Evolutionary conservation across 345 rosid genomes (phyloP).

Genomic region (Gynandropsis gynandra): DNA sequence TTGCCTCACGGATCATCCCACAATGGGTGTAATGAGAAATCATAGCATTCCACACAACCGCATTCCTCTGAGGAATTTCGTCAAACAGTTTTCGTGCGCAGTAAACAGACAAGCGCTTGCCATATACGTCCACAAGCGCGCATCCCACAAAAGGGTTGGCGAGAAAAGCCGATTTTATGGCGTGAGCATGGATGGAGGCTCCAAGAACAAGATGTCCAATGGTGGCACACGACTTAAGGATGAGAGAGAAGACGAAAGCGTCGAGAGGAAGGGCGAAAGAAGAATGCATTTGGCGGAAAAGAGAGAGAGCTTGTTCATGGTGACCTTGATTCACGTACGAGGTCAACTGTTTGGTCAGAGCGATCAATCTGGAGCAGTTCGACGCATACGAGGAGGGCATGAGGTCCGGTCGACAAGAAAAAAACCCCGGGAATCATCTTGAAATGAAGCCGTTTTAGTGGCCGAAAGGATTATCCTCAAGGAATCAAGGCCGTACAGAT

Average conservation of each 20-base stretch:
- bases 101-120: constrained; percentile 42
- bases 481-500: too few species aligned
- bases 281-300: constrained; percentile 43
- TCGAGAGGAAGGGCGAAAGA: constrained; percentile 44
- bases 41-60: constrained; percentile 51
- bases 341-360: constrained; percentile 43
- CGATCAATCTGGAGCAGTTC: constrained; percentile 31
- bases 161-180: constrained; percentile 31
- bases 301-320: constrained; percentile 42
- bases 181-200: constrained; percentile 38
- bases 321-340: constrained; percentile 43
- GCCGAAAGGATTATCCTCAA: too few species aligned
- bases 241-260: constrained; percentile 48
- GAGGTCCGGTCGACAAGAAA: not conserved
- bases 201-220: constrained; percentile 36
- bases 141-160: constrained; percentile 45
- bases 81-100: constrained; percentile 48
- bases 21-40: constrained; percentile 40
- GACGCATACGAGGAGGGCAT: constrained; percentile 30
- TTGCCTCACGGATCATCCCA: constrained; percentile 31
- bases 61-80: constrained; percentile 48
- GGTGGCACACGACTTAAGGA: constrained; percentile 58
- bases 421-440: too few species aligned
- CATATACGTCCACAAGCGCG: constrained; percentile 44
- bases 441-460: too few species aligned